Base-by-base conservation (phyloP, 2,329 filamentous ascomycete species). In the Diatrype stigma region DNA sequence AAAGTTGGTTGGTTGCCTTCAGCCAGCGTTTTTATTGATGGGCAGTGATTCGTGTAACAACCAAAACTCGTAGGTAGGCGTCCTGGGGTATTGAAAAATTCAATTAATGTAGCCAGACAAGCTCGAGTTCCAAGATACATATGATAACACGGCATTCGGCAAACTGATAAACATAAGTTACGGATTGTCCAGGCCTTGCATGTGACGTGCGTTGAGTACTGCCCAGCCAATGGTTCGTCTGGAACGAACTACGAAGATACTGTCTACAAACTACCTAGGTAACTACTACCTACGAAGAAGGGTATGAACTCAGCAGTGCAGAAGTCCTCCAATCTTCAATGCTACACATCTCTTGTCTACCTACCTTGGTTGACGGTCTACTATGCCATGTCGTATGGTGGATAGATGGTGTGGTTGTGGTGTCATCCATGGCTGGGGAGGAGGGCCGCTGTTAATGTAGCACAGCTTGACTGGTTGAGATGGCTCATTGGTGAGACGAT, bases 61-160 rank as follows among this genome's bases (percentile, higher is more conserved):
- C 34, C 14, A 37, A 14, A 34, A 12, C 6, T 37, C 46, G 48
- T 70, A 70, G 68, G 71, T 70, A 64, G 70, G 73, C 69, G 73
- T 72, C 64, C 53, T 55, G 72, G 71, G 67, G 69, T 63, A 70
- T 57, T 70, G 70, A 69, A 67, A 61, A 68, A 68, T 59, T 62
- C 58, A 63, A 56, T 57, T 58, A 14, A 26, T 56, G 56, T 50
- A 52, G 50, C 52, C 48, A 35, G 50, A 53, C 22, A 45, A 47
- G 30, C 34, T 37, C 52, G 34, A 46, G 38, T 45, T 44, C 28
- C 34, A 38, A 17, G 38, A 30, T 38, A 46, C n/a, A n/a, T n/a
- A n/a, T n/a, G n/a, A 30, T 48, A 28, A 50, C 32, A 42, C 48
- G 26, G 21, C 48, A 52, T 21, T 6, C 37, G 10, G 26, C 26